Evolutionary conservation across 768 basidiomycete species (phyloP).

Genomic region (Pholiota microspora): DNA sequence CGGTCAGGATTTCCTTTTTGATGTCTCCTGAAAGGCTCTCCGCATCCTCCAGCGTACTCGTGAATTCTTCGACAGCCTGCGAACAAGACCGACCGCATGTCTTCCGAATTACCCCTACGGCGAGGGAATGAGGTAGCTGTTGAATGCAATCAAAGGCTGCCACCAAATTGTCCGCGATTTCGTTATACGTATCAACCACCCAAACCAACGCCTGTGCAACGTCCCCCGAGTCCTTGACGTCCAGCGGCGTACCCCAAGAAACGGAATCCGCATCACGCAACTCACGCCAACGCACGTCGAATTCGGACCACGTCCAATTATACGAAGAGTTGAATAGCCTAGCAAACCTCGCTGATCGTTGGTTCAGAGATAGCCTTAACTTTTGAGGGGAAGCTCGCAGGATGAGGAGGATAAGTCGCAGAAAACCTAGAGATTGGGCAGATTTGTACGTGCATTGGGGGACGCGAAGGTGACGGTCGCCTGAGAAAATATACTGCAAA

Average conservation of each 20-base stretch:
- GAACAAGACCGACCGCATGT: neutral
- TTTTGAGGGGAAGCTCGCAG: neutral
- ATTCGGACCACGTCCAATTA: constrained; percentile 7
- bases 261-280: neutral
- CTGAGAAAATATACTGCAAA: constrained; percentile 24
- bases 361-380: neutral
- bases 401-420: constrained; percentile 5
- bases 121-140: neutral
- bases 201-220: constrained; percentile 8
- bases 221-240: neutral
- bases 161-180: constrained; percentile 4
- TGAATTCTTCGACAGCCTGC: neutral
- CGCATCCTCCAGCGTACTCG: neutral
- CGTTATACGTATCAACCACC: neutral
- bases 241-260: neutral
- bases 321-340: constrained; percentile 4
- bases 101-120: constrained; percentile 5
- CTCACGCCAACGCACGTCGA: constrained; percentile 10
- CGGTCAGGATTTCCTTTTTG: constrained; percentile 1
- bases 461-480: constrained; percentile 21
- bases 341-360: neutral
- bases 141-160: constrained; percentile 8
- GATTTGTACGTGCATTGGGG: constrained; percentile 31
- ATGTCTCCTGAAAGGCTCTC: neutral
- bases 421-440: constrained; percentile 23